Conservation (phyloP, 768 basidiomycete species). For the Tephrocybe sp. region DNA sequence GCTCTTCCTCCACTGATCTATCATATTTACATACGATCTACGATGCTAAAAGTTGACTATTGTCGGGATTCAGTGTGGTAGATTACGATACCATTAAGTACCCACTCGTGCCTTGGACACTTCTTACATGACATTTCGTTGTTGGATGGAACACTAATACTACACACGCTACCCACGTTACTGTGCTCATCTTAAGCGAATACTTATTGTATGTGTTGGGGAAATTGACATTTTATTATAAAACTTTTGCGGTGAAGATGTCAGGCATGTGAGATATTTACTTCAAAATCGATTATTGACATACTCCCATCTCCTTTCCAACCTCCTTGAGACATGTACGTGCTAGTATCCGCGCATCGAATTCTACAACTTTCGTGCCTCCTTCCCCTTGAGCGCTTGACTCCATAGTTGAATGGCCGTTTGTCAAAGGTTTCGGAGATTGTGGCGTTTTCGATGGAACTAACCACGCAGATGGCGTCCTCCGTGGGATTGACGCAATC, state of each 20-base stretch:
- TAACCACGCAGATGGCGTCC: slow-evolving; percentile 70
- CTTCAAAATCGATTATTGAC: slow-evolving; percentile 13
- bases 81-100: no score
- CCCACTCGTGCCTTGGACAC: no score
- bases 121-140: no score
- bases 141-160: no score
- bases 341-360: slow-evolving; percentile 68
- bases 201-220: no score
- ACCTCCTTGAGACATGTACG: slow-evolving; percentile 67
- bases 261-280: not conserved
- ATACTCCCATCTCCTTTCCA: slow-evolving; percentile 72
- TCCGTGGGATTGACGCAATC: slow-evolving; percentile 71
- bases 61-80: no score
- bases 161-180: no score
- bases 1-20: slow-evolving; percentile 19
- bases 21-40: no score
- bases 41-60: no score
- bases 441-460: slow-evolving; percentile 17
- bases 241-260: no score
- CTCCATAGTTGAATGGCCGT: slow-evolving; percentile 9
- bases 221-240: no score
- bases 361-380: slow-evolving; percentile 37
- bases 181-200: no score
- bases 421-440: slow-evolving; percentile 2
- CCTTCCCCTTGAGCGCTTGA: not conserved